phyloP scores from a whole-genome alignment of 768 basidiomycete genomes.

The Lanmaoa pseudosensibilis region DNA sequence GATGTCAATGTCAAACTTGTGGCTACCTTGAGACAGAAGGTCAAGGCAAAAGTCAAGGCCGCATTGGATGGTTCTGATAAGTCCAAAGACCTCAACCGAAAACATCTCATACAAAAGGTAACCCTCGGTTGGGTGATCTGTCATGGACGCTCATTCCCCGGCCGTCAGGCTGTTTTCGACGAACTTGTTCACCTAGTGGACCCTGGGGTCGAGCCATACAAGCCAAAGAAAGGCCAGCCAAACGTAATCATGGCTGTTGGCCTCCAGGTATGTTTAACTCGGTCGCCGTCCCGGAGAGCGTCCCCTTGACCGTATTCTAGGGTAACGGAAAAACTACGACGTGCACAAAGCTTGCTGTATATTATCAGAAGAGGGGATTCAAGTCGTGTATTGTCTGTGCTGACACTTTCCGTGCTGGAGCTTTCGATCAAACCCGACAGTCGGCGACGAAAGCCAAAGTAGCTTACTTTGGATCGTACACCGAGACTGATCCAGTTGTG shows the following conservation, averaged over 20 bases:
- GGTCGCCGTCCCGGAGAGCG: not conserved
- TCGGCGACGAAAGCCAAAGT: slow-evolving; percentile 99
- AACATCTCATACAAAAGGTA: slow-evolving; percentile 91
- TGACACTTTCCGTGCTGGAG: slow-evolving; percentile 98
- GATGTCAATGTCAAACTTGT: slow-evolving; percentile 99
- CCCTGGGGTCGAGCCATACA: slow-evolving; percentile 92
- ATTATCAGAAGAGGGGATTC: slow-evolving; percentile 96
- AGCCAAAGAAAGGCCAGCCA: slow-evolving; percentile 90
- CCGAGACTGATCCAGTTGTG: slow-evolving; percentile 95
- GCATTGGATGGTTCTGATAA: slow-evolving; percentile 72
- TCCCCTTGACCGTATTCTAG: slow-evolving; percentile 39
- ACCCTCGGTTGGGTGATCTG: not conserved
- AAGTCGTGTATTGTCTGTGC: slow-evolving; percentile 98
- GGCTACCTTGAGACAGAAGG: slow-evolving; percentile 79
- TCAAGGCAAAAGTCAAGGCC: slow-evolving; percentile 87
- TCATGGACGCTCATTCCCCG: slow-evolving; percentile 10
- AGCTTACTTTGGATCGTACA: slow-evolving; percentile 98
- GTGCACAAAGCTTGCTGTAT: slow-evolving; percentile 96
- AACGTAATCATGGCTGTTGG: slow-evolving; percentile 99
- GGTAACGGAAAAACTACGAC: slow-evolving; percentile 99
- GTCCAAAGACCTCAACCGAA: slow-evolving; percentile 76
- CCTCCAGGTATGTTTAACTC: slow-evolving; percentile 64
- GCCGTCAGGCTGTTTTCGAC: slow-evolving; percentile 84
- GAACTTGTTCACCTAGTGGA: slow-evolving; percentile 95
- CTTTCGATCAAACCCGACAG: slow-evolving; percentile 98